Base-by-base conservation (phyloP, 2,329 filamentous ascomycete species). In the Penicillium crustosum region DNA sequence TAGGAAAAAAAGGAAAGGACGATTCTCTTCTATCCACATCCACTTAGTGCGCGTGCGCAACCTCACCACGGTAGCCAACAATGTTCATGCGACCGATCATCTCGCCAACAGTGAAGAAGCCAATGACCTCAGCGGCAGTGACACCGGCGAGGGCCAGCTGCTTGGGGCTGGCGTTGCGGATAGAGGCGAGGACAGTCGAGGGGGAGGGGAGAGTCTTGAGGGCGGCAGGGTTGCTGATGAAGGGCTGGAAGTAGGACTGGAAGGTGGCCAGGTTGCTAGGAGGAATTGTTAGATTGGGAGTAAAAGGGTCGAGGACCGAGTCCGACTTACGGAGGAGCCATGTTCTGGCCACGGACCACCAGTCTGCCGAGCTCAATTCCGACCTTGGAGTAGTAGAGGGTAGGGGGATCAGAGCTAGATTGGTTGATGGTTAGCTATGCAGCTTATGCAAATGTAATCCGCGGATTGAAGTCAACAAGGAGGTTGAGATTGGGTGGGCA, bases 31-130 rank as follows among this genome's bases (percentile, higher is more conserved):
- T 53, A 36, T 53, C 39, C 29, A 53, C 41, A 66, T 65, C 68
- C 62, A 62, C 61, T 60, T 75, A 74, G 71, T 75, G 72, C 61
- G 62, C 65, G 62, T 82, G 83, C 62, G 77, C 77, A 64, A 75
- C 73, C 75, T 90, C 86, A 73, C 90, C 89, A 78, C 84, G 85
- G 84, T 99, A 99, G 65, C 94, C 94, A 69, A 99, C 83, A 68
- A 99, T 78, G 89, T 99, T 97, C 81, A 94, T 86, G 73, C 93
- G 86, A 71, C 94, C 94, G 71, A 99, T 87, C 78, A 99, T 97
- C 84, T 97, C 93, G 65, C 94, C 94, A 55, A 97, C 86, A 61
- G 93, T 95, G 85, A 97, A 99, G 86, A 99, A 99, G 61, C 94
- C 94, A 66, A 99, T 79, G 50, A 91, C 84, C 81, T 99, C 93